Conservation (phyloP, 768 basidiomycete species). For the Pleurotus salmoneostramineus region DNA sequence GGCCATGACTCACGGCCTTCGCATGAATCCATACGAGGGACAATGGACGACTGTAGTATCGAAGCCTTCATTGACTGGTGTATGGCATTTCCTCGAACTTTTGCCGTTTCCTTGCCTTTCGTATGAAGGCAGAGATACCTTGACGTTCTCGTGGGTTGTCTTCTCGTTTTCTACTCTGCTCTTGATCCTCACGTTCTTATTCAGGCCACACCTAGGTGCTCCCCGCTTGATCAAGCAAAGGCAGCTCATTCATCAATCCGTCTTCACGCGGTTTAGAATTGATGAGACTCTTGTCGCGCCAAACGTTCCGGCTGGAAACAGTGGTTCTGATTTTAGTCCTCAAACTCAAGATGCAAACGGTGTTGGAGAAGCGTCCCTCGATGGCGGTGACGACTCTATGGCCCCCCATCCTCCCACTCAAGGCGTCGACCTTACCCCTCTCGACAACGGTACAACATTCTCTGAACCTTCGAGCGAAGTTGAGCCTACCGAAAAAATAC, state of each 20-base stretch:
- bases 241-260: slow-evolving; percentile 10
- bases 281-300: no score
- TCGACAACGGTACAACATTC: no score
- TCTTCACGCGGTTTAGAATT: not conserved
- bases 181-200: not conserved
- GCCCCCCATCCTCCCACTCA: no score
- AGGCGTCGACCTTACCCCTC: no score
- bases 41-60: not conserved
- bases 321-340: no score
- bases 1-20: not conserved
- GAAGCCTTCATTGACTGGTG: not conserved
- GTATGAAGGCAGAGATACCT: not conserved
- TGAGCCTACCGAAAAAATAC: no score
- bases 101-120: not conserved
- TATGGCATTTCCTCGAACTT: slow-evolving; percentile 1
- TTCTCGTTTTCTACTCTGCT: no score
- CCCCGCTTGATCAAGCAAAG: not conserved
- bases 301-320: no score
- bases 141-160: not conserved
- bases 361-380: no score
- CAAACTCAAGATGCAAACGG: no score
- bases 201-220: not conserved
- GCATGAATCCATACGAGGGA: not conserved
- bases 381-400: no score
- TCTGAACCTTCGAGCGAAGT: no score